phyloP scores from a whole-genome alignment of 78 protist genomes.

The Dictyostelium capitatum region DNA sequence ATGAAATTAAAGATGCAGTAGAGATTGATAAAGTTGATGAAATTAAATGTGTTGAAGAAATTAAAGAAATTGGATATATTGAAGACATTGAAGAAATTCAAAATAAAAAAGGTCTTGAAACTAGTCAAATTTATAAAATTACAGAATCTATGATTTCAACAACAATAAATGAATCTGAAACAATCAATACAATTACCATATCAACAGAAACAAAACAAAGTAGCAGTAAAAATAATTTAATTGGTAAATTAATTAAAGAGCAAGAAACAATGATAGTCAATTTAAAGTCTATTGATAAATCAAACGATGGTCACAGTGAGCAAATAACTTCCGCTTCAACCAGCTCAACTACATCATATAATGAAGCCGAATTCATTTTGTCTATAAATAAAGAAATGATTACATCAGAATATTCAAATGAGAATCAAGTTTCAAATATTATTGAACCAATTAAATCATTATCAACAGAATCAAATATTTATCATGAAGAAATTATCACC shows the following conservation, averaged over 20 bases:
- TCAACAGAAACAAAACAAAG: not conserved
- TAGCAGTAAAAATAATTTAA: not conserved
- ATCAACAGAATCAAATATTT: too few relatives aligned
- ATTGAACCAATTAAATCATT: not conserved
- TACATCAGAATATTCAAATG: not conserved
- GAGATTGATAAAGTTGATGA: not conserved
- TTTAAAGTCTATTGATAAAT: too few relatives aligned
- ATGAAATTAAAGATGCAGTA: not conserved
- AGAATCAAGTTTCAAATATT: not conserved
- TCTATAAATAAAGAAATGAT: too few relatives aligned
- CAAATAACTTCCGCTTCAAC: not conserved
- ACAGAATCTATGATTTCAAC: not conserved
- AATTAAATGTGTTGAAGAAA: not conserved
- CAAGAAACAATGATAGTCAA: not conserved
- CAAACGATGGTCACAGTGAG: not conserved
- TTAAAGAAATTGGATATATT: not conserved
- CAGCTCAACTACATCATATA: too few relatives aligned
- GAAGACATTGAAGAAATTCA: not conserved
- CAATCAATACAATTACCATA: not conserved
- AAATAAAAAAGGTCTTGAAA: not conserved
- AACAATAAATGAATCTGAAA: not conserved
- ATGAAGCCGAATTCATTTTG: too few relatives aligned
- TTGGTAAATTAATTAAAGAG: slow-evolving; percentile 6
- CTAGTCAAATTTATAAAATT: not conserved
- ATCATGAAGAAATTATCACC: not conserved